Conservation (phyloP, 495 filamentous ascomycete species). For the Aspergillus heteromorphus region DNA sequence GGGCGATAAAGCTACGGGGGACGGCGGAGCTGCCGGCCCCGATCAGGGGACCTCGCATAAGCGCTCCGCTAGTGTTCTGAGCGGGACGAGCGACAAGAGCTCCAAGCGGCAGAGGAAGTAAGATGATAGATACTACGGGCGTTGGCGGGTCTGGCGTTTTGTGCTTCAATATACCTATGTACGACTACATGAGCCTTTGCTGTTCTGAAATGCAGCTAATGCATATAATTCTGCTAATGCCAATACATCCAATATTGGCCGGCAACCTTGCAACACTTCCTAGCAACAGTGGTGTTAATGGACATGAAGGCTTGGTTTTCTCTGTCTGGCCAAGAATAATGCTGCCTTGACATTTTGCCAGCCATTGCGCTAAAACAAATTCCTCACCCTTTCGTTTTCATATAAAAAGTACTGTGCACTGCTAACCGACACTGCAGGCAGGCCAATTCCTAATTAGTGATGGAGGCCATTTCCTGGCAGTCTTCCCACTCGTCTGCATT, state of each 20-base stretch:
- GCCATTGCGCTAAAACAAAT: not conserved
- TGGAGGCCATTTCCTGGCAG: not conserved
- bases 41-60: constrained; percentile 48
- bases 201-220: constrained; percentile 11
- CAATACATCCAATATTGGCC: not conserved
- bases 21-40: not conserved
- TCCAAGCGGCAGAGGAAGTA: constrained; percentile 67
- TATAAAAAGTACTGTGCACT: no score
- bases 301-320: not conserved
- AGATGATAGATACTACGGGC: constrained; percentile 8
- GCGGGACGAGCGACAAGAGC: constrained; percentile 63
- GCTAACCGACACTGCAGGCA: not conserved
- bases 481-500: not conserved
- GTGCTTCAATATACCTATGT: constrained; percentile 28
- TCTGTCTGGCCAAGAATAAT: not conserved
- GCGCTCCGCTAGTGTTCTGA: constrained; percentile 71
- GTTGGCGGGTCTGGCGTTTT: constrained; percentile 8
- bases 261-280: not conserved
- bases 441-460: not conserved
- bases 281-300: not conserved
- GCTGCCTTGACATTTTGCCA: not conserved
- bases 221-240: not conserved
- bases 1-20: constrained; percentile 11
- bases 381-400: no score
- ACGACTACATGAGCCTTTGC: constrained; percentile 32